Percentiles rank a stretch among this genome's conserved stretches.
These are phyloP conservation scores for Scedosporium dehoogii DNA, from an alignment of 2,329 filamentous ascomycete genomes.

Conservation along the genomic window DNA sequence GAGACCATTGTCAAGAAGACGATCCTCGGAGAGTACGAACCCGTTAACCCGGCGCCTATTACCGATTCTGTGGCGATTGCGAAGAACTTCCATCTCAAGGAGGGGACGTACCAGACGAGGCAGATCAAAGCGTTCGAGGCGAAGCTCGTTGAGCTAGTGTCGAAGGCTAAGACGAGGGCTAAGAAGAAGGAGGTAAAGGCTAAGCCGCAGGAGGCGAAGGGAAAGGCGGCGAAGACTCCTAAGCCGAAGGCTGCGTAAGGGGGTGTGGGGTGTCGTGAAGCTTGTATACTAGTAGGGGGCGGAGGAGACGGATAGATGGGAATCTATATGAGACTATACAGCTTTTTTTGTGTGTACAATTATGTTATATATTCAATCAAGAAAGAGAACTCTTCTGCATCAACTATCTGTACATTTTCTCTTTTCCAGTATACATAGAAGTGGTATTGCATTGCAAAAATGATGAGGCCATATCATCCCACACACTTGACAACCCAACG, in stretches of 20 bases:
- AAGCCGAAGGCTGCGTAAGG: neutral
- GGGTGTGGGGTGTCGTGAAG: neutral
- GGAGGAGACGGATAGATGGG: conserved; percentile 1
- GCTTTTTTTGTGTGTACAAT: conserved; percentile 6
- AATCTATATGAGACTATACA: conserved; percentile 3
- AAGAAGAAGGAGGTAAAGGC: neutral
- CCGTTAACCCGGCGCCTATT: conserved; percentile 18
- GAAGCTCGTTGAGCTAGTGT: conserved; percentile 19
- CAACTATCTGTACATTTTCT: neutral
- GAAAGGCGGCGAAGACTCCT: neutral
- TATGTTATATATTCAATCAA: neutral
- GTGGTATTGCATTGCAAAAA: neutral
- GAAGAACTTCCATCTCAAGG: conserved; percentile 25
- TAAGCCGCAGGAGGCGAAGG: conserved; percentile 1
- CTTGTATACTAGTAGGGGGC: conserved; percentile 1
- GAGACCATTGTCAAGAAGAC: conserved; percentile 20
- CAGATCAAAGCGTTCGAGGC: conserved; percentile 27
- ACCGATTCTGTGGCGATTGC: conserved; percentile 22
- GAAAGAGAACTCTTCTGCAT: neutral
- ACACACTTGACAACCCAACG: neutral
- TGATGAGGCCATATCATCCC: neutral
- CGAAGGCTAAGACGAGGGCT: neutral
- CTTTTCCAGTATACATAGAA: conserved; percentile 1
- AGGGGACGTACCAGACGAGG: conserved; percentile 23
- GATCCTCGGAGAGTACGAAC: conserved; percentile 26